Percentiles rank a stretch among this genome's conserved stretches.
These are phyloP conservation scores for Chrysoporthe austroafricana DNA, from an alignment of 2,329 filamentous ascomycete species.

Conservation along the genomic window DNA sequence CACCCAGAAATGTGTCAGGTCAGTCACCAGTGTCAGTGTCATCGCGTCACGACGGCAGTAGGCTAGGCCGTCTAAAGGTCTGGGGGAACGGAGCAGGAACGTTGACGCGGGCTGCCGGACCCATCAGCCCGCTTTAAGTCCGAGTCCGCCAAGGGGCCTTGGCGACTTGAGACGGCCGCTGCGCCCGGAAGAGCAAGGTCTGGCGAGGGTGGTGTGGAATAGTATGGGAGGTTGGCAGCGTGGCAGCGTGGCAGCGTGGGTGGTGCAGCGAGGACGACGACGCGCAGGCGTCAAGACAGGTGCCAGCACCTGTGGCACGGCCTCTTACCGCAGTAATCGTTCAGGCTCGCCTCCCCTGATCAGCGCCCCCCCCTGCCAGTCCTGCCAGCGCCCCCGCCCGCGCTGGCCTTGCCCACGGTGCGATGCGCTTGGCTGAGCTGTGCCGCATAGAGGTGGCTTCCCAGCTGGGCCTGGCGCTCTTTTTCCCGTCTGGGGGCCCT, in stretches of 20 bases:
- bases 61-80: neutral
- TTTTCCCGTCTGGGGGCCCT: constrained; percentile 1
- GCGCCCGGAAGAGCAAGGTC: constrained; percentile 1
- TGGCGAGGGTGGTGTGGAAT: neutral
- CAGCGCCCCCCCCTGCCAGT: constrained; percentile 5
- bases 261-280: neutral
- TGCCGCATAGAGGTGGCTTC: neutral
- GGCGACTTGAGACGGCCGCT: constrained; percentile 11
- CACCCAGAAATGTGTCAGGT: neutral
- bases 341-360: constrained; percentile 14
- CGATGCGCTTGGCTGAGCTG: neutral
- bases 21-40: neutral
- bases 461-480: constrained; percentile 1
- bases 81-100: neutral
- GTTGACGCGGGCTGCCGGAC: constrained; percentile 3
- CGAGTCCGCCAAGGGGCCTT: neutral
- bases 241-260: neutral
- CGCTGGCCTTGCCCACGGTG: no score
- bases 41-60: neutral
- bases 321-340: neutral
- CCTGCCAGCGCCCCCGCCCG: neutral
- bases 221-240: neutral
- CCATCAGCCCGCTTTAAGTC: constrained; percentile 7
- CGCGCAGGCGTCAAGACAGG: neutral
- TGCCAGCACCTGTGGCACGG: neutral